phyloP scores from a whole-genome alignment of 768 basidiomycete genomes.

The Suillus fuscotomentosus region DNA sequence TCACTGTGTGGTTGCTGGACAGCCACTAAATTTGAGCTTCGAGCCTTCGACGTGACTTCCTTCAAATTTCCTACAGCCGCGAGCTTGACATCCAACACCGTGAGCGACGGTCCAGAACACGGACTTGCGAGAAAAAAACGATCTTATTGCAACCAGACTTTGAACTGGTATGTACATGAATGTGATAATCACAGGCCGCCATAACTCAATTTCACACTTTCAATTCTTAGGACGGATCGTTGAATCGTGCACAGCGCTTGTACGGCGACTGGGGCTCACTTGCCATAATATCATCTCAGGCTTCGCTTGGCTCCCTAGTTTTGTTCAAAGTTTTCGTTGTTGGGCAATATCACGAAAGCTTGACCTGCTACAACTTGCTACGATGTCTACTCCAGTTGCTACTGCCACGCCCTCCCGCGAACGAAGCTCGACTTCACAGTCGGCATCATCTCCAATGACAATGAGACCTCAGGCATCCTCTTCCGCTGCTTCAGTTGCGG shows the following conservation, averaged over 20 bases:
- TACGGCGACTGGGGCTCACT: background rate
- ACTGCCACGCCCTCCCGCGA: slow-evolving; percentile 22
- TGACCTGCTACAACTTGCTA: background rate
- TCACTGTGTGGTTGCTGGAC: background rate
- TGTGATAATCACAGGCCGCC: background rate
- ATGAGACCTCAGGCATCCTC: slow-evolving; percentile 32
- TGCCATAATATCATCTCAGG: background rate
- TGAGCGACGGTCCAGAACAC: background rate
- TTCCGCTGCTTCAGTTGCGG: slow-evolving; percentile 24
- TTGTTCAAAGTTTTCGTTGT: slow-evolving; percentile 1
- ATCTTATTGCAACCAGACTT: too few species aligned
- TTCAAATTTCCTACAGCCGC: background rate
- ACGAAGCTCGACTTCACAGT: slow-evolving; percentile 20
- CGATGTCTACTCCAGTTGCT: slow-evolving; percentile 2
- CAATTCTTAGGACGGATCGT: background rate
- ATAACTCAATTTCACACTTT: background rate
- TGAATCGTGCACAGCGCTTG: background rate
- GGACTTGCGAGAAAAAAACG: background rate
- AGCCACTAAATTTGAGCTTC: background rate
- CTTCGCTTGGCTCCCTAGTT: background rate
- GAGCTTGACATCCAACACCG: background rate
- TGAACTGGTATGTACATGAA: background rate
- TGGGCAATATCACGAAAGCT: background rate
- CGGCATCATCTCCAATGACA: slow-evolving; percentile 28
- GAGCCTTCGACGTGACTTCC: background rate